Base-by-base conservation (phyloP, 2,329 filamentous ascomycete genomes). In the Cryoendolithus antarcticus region DNA sequence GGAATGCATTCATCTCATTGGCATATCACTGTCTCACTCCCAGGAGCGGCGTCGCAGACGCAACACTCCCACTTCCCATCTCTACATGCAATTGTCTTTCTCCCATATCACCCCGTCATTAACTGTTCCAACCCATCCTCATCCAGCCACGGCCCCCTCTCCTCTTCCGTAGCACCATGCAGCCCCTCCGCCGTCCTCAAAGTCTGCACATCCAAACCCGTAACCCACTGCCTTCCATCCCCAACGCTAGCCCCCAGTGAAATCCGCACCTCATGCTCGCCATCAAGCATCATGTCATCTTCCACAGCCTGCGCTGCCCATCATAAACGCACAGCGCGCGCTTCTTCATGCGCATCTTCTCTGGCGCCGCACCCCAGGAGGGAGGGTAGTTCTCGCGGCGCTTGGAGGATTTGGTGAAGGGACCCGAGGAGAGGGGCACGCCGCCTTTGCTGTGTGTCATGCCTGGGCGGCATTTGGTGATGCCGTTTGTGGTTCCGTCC, bases 291-390 rank as follows among this genome's bases (percentile, higher is more conserved):
- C 86, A 96, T 91, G 64, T 98, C 91, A 58, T 98, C 91, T 68
- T 96, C 74, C 84, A 91, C 36, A 98, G 72, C 32, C 89, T 79
- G 38, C 88, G 78, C 10, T 73, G 73, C 1, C 91, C 91, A 56
- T 96, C 86, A 54, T 93, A 98, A 11, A 93, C 84, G 47, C 86
- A 86, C 54, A 96, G 71, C 40, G 95, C 86, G 21, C 91, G 83
- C 75, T 95, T 95, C 76, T 93, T 95, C 77, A 93, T 93, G 57
- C 83, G 93, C 85, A 96, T 94, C 67, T 91, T 86, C 54, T 85
- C 82, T 54, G 83, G 80, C 46, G 88, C 76, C 53, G 88, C 91
- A 38, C 91, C 89, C 91, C 91, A 98, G 2, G 83, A 88, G 0
- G 83, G 77, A 9, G 91, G 91, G 60, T 94, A 96, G 60, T 93